phyloP scores from a whole-genome alignment of 495 filamentous ascomycete species.

The Penicillium angulare region DNA sequence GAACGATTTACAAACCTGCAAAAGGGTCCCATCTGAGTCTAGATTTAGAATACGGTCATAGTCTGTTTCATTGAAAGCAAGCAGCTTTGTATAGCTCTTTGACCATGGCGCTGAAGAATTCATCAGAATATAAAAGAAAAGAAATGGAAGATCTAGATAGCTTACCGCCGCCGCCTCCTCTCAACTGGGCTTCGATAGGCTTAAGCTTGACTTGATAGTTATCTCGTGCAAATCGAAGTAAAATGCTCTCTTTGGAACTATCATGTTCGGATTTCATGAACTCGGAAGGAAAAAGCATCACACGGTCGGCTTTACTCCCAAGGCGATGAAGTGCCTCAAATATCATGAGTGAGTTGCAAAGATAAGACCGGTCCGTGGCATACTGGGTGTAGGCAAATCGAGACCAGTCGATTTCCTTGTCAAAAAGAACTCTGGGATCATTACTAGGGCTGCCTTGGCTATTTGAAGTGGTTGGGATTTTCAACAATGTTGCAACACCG shows the following conservation, averaged over 20 bases:
- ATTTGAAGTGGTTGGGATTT: neutral
- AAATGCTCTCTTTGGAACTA: conserved; percentile 34
- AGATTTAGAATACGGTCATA: conserved; percentile 60
- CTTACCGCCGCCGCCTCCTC: conserved; percentile 29
- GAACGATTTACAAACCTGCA: conserved; percentile 26
- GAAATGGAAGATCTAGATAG: conserved; percentile 21
- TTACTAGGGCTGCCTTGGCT: neutral
- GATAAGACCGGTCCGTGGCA: conserved; percentile 56
- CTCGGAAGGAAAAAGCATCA: conserved; percentile 57
- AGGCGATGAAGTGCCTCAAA: conserved; percentile 55
- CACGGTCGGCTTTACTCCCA: conserved; percentile 54
- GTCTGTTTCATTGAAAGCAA: conserved; percentile 62
- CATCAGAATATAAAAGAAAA: conserved; percentile 7
- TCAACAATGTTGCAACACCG: neutral
- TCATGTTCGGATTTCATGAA: conserved; percentile 30
- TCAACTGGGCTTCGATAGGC: conserved; percentile 49
- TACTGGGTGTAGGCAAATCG: conserved; percentile 63
- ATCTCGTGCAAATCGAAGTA: conserved; percentile 56
- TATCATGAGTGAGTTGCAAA: conserved; percentile 69
- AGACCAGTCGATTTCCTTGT: conserved; percentile 41
- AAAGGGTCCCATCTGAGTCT: conserved; percentile 59
- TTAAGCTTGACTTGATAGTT: conserved; percentile 54
- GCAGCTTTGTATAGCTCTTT: conserved; percentile 59
- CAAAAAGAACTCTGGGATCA: neutral
- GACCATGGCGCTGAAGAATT: conserved; percentile 43